These are phyloP conservation scores for Aspergillus uvarum DNA, from an alignment of 2,329 filamentous ascomycete species.

Conservation along the genomic window DNA sequence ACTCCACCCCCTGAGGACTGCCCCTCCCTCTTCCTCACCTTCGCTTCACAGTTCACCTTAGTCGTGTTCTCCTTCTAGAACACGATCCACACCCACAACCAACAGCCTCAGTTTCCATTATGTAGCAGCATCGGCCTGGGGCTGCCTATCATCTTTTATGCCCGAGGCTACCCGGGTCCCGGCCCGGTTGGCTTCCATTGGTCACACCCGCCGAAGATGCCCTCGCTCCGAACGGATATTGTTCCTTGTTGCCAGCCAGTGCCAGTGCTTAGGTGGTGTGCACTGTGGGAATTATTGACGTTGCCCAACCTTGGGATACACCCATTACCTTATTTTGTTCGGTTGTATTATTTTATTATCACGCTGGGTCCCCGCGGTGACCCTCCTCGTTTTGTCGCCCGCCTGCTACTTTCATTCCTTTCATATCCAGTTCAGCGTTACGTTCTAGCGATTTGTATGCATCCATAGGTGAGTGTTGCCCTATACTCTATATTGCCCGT, in stretches of 20 bases:
- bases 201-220: conserved; percentile 13
- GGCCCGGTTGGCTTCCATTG: conserved; percentile 19
- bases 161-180: conserved; percentile 19
- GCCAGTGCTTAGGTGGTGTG: not conserved
- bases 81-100: conserved; percentile 7
- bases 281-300: not conserved
- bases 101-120: conserved; percentile 17
- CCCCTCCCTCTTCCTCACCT: not conserved
- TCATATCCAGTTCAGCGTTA: conserved; percentile 6
- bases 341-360: conserved; percentile 1
- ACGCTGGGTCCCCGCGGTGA: not conserved
- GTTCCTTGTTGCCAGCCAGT: not conserved
- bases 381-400: not conserved
- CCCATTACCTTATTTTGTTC: not conserved
- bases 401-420: conserved; percentile 10
- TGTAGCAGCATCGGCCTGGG: conserved; percentile 13
- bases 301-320: conserved; percentile 8
- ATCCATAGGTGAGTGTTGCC: not conserved
- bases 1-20: not conserved
- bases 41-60: not conserved
- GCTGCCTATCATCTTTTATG: conserved; percentile 10
- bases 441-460: not conserved
- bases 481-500: not conserved
- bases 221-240: not conserved
- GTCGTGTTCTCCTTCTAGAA: conserved; percentile 13